Evolutionary conservation across 257 asterid species (phyloP).

Genomic region (Penstemon newberryi): DNA sequence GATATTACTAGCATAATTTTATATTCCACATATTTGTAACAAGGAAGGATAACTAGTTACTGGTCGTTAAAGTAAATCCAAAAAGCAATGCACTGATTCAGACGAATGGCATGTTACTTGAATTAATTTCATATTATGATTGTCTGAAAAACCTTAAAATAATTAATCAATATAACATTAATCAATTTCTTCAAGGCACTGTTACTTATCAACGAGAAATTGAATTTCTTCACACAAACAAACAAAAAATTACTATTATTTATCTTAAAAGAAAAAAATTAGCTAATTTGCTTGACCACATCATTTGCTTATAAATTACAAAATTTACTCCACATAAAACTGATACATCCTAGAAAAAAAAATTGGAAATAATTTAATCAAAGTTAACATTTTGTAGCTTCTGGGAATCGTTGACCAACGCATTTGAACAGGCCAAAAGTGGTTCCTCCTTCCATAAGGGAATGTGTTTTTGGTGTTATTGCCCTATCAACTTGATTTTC

Average conservation of each 20-base stretch:
- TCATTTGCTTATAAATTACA: neutral
- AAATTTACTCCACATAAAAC: neutral
- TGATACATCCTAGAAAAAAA: neutral
- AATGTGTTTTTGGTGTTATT: too few species aligned
- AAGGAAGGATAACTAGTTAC: neutral
- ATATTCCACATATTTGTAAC: neutral
- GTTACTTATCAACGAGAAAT: too few species aligned
- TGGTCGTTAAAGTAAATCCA: neutral
- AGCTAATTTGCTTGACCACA: neutral
- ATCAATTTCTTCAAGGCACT: neutral
- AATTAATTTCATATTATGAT: neutral
- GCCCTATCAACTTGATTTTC: too few species aligned
- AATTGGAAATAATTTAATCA: neutral
- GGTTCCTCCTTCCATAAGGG: neutral
- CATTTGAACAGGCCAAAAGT: neutral
- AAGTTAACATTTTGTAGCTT: neutral
- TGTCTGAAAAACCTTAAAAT: neutral
- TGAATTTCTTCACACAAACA: too few species aligned
- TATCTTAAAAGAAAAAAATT: too few species aligned
- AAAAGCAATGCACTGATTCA: slow-evolving; percentile 1
- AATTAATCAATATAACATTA: neutral
- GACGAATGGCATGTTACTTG: neutral
- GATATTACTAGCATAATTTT: neutral
- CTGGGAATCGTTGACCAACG: neutral
- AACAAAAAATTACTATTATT: too few species aligned